Conservation (phyloP, 192 early-diverging fungal genomes). For the Podila clonocystis region DNA sequence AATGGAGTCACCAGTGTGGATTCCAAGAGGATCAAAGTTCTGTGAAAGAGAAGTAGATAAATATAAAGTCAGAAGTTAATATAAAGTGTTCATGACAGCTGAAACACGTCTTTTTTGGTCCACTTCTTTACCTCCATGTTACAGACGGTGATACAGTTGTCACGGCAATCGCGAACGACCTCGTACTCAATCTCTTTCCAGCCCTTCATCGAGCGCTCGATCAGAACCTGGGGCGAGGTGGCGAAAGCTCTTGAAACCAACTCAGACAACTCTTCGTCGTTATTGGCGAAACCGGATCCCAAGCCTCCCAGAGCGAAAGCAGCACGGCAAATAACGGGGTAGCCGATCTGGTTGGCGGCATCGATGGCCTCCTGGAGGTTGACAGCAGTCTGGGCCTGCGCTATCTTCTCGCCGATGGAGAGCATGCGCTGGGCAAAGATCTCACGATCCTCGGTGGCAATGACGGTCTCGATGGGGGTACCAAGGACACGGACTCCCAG, state of each 20-base stretch:
- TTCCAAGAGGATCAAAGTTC: constrained; percentile 99
- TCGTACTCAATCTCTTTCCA: constrained; percentile 99
- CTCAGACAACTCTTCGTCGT: constrained; percentile 81
- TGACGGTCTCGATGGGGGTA: constrained; percentile 94
- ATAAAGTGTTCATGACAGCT: too few relatives aligned
- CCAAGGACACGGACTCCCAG: constrained; percentile 96
- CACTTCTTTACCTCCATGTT: constrained; percentile 89
- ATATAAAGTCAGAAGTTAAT: too few relatives aligned
- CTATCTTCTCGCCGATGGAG: constrained; percentile 93
- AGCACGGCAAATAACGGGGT: constrained; percentile 95
- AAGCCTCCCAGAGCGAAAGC: constrained; percentile 97
- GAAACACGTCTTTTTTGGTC: constrained; percentile 17
- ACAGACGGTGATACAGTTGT: constrained; percentile 99
- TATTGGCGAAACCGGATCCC: constrained; percentile 96
- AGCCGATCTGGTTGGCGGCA: constrained; percentile 91
- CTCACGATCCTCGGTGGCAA: constrained; percentile 97
- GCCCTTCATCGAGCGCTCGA: constrained; percentile 98
- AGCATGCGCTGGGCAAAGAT: constrained; percentile 85
- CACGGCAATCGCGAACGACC: constrained; percentile 92
- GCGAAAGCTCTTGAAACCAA: constrained; percentile 91
- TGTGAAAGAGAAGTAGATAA: constrained; percentile 6
- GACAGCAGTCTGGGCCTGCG: constrained; percentile 84
- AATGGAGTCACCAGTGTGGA: constrained; percentile 99
- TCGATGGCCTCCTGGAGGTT: constrained; percentile 87
- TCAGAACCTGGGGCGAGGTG: constrained; percentile 91